Conservation (phyloP, 192 early-diverging fungal species). For the Rhizophagus prolifer region DNA sequence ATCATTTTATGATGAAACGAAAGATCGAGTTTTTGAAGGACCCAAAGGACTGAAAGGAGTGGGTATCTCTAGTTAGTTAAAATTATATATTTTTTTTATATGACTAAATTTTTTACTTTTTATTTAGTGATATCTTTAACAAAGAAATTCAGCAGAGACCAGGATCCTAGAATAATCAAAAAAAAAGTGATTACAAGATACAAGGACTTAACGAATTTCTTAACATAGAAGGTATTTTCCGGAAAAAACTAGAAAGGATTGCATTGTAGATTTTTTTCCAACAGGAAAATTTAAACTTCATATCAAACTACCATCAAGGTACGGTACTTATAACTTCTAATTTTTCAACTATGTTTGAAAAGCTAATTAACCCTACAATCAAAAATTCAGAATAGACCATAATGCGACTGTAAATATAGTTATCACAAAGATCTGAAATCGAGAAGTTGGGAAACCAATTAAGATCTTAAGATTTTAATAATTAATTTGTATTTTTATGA, state of each 20-base stretch:
- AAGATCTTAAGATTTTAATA: no score
- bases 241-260: not conserved
- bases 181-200: not conserved
- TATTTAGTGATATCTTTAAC: not conserved
- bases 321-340: not conserved
- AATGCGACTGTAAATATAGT: no score
- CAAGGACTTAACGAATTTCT: not conserved
- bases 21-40: no score
- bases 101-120: not conserved
- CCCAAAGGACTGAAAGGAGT: not conserved
- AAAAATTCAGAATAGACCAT: no score
- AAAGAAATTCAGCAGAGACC: no score
- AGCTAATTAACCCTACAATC: no score
- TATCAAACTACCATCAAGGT: not conserved
- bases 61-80: not conserved
- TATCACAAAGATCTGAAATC: no score
- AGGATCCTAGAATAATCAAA: not conserved
- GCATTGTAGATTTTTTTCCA: not conserved
- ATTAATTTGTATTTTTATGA: no score
- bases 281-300: not conserved
- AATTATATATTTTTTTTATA: not conserved
- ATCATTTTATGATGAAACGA: no score
- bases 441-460: no score
- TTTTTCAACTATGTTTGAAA: not conserved
- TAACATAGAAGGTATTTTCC: not conserved